Conservation (phyloP, 1,284 basidiomycete genomes). For the Chondrostereum purpureum region DNA sequence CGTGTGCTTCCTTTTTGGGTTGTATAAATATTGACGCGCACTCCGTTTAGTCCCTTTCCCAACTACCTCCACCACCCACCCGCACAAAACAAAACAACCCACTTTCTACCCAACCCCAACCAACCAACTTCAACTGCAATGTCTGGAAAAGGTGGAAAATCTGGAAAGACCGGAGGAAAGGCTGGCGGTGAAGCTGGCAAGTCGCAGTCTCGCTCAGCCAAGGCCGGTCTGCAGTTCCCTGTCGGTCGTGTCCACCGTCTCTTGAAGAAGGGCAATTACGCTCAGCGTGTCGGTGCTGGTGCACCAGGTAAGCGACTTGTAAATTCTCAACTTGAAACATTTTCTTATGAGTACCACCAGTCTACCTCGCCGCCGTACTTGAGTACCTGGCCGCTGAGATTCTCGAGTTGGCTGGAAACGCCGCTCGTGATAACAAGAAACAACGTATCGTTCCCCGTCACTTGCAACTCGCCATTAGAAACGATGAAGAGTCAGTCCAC, state of each 20-base stretch:
- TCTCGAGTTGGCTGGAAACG: conserved; percentile 85
- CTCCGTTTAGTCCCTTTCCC: conserved; percentile 9
- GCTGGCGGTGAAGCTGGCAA: conserved; percentile 41
- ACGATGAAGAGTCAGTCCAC: conserved; percentile 77
- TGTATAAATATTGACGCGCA: conserved; percentile 30
- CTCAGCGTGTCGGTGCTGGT: conserved; percentile 54
- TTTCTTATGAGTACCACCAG: conserved; percentile 31
- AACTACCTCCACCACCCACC: conserved; percentile 14
- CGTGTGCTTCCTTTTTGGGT: conserved; percentile 27
- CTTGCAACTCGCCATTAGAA: conserved; percentile 83
- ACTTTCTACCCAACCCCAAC: conserved; percentile 13
- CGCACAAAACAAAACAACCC: conserved; percentile 6
- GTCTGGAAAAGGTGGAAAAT: conserved; percentile 42
- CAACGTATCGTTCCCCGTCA: conserved; percentile 88
- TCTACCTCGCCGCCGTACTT: conserved; percentile 73
- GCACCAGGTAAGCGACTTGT: conserved; percentile 57
- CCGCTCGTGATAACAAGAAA: conserved; percentile 80
- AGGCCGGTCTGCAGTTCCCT: conserved; percentile 40
- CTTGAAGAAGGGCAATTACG: conserved; percentile 49
- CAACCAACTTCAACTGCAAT: conserved; percentile 22
- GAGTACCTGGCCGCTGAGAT: conserved; percentile 88
- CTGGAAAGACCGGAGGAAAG: conserved; percentile 57
- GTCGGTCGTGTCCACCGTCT: conserved; percentile 86
- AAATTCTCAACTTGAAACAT: conserved; percentile 6
- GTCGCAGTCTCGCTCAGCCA: conserved; percentile 40